phyloP scores from a whole-genome alignment of 2,329 filamentous ascomycete species.

The Albifimbria verrucaria region DNA sequence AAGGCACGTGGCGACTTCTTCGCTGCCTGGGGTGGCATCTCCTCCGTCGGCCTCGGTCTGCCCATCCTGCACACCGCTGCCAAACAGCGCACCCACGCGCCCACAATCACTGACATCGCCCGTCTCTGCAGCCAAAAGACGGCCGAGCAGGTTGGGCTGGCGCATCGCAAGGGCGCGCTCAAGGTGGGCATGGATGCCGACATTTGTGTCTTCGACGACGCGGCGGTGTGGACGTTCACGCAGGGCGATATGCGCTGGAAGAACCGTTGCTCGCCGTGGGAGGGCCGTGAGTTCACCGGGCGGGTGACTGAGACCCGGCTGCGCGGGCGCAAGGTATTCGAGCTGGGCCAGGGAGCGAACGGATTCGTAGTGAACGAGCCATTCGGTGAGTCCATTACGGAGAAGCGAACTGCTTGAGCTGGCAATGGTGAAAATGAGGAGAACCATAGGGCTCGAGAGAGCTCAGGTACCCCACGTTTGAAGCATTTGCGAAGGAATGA shows the following conservation, averaged over 20 bases:
- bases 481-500: too few species aligned
- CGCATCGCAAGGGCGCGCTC: conserved; percentile 72
- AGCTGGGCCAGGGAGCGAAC: conserved; percentile 50
- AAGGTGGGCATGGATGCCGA: conserved; percentile 83
- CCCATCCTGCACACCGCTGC: conserved; percentile 85
- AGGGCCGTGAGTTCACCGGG: conserved; percentile 73
- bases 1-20: conserved; percentile 77
- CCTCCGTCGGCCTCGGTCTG: conserved; percentile 86
- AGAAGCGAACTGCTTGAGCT: conserved; percentile 50
- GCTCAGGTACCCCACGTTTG: neutral
- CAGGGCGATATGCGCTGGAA: conserved; percentile 86
- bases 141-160: conserved; percentile 80
- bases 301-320: conserved; percentile 85
- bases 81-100: conserved; percentile 53
- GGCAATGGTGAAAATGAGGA: neutral
- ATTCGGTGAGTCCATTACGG: conserved; percentile 54
- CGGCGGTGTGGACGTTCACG: conserved; percentile 70
- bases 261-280: conserved; percentile 89
- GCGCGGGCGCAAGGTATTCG: conserved; percentile 71
- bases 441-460: neutral
- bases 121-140: conserved; percentile 84
- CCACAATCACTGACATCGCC: conserved; percentile 72
- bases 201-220: conserved; percentile 87
- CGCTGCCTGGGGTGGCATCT: conserved; percentile 93
- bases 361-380: conserved; percentile 50